Base-by-base conservation (phyloP, 2,329 filamentous ascomycete genomes). In the Trichoderma sp. region DNA sequence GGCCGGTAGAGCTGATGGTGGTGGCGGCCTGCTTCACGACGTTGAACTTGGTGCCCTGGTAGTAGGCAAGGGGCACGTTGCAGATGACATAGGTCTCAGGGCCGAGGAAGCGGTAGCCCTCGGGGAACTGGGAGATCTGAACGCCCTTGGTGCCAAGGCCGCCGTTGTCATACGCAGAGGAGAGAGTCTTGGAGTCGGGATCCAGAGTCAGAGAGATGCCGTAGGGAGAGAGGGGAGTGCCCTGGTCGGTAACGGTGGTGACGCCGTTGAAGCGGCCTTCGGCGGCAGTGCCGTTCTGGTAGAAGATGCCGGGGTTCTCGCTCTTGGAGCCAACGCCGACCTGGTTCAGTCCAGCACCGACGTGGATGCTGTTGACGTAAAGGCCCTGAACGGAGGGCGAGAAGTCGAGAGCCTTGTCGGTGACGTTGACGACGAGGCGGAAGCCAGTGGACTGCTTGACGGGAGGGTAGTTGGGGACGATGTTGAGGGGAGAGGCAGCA, bases 221-320 rank as follows among this genome's bases (percentile, higher is more conserved):
- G 39, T 74, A 80, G 3, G 84, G 81, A 73, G 79, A 79, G 1
- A 75, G 76, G 2, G 81, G 81, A 3, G 76, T 80, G 47, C 81
- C 82, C 43, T 78, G 77, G 74, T 85, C 84, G 62, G 78, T 80
- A 15, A 85, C 58, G 71, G 84, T 74, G 63, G 76, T 79, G 30
- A 78, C 78, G 9, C 71, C 57, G 32, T 74, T 73, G 57, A 71
- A 76, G 12, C 73, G 74, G 11, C 79, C 70, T 23, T 82, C 78
- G 15, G 74, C 66, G n/a, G 78, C 78, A 4, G 85, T 85, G 76
- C 82, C 84, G 76, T 87, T 86, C 68, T 83, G 77, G 80, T 85
- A 87, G 76, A 86, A 86, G 72, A 83, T 74, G 63, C 79, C 78
- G 6, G 73, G 73, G 43, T 66, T 34, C 12, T 75, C 39, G 15